These are phyloP conservation scores for Sherardia arvensis DNA, from an alignment of 257 asterid species.

Conservation along the genomic window DNA sequence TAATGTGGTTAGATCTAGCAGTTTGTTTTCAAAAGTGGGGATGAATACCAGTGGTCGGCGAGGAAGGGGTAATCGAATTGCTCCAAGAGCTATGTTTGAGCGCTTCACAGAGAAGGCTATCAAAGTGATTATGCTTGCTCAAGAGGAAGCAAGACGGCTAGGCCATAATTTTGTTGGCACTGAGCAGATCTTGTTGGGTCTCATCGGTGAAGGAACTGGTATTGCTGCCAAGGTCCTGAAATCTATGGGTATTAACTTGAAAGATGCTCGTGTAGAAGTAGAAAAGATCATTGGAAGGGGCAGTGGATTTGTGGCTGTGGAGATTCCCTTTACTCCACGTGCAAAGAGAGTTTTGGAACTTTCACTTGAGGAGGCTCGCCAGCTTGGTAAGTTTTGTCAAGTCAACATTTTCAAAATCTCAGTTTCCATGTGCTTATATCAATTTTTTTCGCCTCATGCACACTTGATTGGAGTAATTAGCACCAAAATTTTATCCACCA, in stretches of 20 bases:
- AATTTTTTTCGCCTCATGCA: neutral
- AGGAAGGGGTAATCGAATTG: conserved; percentile 37
- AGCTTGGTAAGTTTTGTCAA: conserved; percentile 55
- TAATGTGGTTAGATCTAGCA: conserved; percentile 30
- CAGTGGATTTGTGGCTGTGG: conserved; percentile 95
- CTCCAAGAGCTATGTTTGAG: conserved; percentile 89
- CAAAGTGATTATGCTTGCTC: conserved; percentile 96
- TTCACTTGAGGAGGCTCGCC: conserved; percentile 97
- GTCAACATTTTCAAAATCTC: neutral
- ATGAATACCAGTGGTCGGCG: conserved; percentile 33
- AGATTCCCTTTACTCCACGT: conserved; percentile 98
- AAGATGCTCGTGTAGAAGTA: conserved; percentile 97
- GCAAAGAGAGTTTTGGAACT: conserved; percentile 95
- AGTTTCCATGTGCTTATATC: neutral
- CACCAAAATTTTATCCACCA: neutral
- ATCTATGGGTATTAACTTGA: conserved; percentile 93
- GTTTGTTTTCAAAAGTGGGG: conserved; percentile 66
- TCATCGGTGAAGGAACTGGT: conserved; percentile 98
- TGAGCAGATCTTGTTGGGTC: conserved; percentile 90
- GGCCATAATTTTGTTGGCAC: conserved; percentile 98
- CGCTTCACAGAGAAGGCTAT: conserved; percentile 97
- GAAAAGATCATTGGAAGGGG: conserved; percentile 98
- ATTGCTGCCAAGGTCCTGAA: conserved; percentile 98
- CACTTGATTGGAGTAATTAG: neutral
- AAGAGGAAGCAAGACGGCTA: conserved; percentile 95